Percentiles rank a stretch among this genome's conserved stretches.
These are phyloP conservation scores for Coemansia sp. DNA, from an alignment of 192 early-diverging fungal species.

Conservation along the genomic window DNA sequence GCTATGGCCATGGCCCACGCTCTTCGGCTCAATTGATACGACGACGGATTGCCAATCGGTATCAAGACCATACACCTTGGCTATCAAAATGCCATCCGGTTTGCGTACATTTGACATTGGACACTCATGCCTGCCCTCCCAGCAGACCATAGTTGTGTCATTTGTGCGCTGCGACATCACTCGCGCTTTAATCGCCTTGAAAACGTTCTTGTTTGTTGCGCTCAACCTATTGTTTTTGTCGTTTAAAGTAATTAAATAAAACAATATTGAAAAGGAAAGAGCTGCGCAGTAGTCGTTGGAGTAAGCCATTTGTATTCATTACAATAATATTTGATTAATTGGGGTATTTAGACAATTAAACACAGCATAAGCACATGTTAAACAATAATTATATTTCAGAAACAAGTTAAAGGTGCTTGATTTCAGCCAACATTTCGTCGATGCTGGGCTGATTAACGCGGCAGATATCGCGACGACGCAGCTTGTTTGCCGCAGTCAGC, in stretches of 20 bases:
- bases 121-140: neutral
- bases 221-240: too few species aligned
- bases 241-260: too few species aligned
- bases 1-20: neutral
- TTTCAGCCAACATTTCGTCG: conserved; percentile 8
- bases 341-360: too few species aligned
- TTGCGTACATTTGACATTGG: neutral
- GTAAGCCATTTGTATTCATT: too few species aligned
- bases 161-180: neutral
- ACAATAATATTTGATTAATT: too few species aligned
- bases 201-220: too few species aligned
- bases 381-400: too few species aligned
- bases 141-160: neutral
- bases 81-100: neutral
- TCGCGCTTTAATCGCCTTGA: neutral
- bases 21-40: neutral
- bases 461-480: conserved; percentile 78
- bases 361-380: too few species aligned
- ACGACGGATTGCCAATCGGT: neutral
- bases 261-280: too few species aligned
- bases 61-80: neutral
- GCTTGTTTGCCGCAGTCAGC: conserved; percentile 94
- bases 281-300: too few species aligned
- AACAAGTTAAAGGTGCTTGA: too few species aligned
- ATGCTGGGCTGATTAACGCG: conserved; percentile 55